Conservation (phyloP, 2,329 filamentous ascomycete species). For the Penicillium olsonii region DNA sequence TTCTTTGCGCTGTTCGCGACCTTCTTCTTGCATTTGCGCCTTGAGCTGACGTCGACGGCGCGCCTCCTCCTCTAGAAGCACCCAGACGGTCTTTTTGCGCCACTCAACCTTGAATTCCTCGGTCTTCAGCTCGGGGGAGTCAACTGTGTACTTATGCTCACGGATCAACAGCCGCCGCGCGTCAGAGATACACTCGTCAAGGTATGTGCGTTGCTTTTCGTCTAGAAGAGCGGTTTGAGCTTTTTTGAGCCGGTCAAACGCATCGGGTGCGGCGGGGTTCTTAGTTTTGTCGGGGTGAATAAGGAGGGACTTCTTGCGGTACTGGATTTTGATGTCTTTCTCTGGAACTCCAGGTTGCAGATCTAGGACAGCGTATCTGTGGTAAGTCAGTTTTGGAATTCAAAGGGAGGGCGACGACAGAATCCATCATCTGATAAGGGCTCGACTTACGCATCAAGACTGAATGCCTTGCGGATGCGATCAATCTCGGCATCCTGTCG, state of each 20-base stretch:
- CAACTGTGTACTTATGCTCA: slow-evolving; percentile 88
- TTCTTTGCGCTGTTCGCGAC: slow-evolving; percentile 78
- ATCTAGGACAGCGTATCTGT: slow-evolving; percentile 87
- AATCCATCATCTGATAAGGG: neutral
- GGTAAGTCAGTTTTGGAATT: slow-evolving; percentile 2
- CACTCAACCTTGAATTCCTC: slow-evolving; percentile 80
- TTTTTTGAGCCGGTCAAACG: slow-evolving; percentile 95
- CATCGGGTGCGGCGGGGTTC: slow-evolving; percentile 87
- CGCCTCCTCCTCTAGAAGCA: slow-evolving; percentile 90
- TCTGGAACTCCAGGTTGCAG: slow-evolving; percentile 94
- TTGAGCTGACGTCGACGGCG: slow-evolving; percentile 81
- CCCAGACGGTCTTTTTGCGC: slow-evolving; percentile 85
- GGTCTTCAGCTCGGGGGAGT: slow-evolving; percentile 79
- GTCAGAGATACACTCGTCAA: slow-evolving; percentile 95
- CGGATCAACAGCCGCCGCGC: slow-evolving; percentile 93
- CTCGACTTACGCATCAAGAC: slow-evolving; percentile 65
- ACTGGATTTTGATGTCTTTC: slow-evolving; percentile 90
- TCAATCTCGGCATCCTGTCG: slow-evolving; percentile 88
- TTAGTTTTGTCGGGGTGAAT: slow-evolving; percentile 98
- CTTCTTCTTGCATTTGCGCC: slow-evolving; percentile 95
- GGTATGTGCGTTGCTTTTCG: slow-evolving; percentile 80
- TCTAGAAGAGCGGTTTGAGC: slow-evolving; percentile 89
- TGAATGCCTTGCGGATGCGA: slow-evolving; percentile 87
- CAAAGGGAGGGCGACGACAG: neutral
- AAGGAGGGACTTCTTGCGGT: slow-evolving; percentile 96